Base-by-base conservation (phyloP, 208 protist species). In the Trypanosoma cruzi region DNA sequence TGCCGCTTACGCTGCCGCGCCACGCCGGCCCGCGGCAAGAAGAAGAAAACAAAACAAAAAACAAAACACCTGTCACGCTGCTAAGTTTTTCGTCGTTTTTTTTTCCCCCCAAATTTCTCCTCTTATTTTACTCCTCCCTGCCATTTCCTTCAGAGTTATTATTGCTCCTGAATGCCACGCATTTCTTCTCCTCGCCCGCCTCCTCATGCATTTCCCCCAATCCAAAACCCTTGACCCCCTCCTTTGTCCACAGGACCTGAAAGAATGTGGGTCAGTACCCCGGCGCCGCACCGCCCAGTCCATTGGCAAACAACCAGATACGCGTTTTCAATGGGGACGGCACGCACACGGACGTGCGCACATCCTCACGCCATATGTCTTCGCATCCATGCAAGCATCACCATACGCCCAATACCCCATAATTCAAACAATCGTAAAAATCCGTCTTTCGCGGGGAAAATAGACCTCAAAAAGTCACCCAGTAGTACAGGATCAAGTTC, bases 391-490 rank as follows among this genome's bases (percentile, higher is more conserved):
- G 34, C 28, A 69, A 53, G 61, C 53, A 71, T 71, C 56, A 24
- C 48, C 73, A 73, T 70, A 55, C 86, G 82, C 40, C 69, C 73
- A 56, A 91, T 91, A 70, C 84, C 80, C 84, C 84, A 92, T 92
- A 95, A 95, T 90, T 95, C 89, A 55, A 95, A 67, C 77, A 92
- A 83, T 40, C 72, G 73, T 56, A 85, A 73, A 86, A 86, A 88
- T 8, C 82, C 79, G 22, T 89, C 64, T 50, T 86, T 74, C 16
- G 80, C 37, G 18, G 74, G 77, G 13, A 77, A 76, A 20, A 92
- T 73, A 49, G 62, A 82, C 52, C 88, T 82, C 20, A 91, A 44
- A 37, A 89, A 79, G 7, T 75, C 59, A 61, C 71, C 68, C 28
- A 91, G 68, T 16, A 83, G 49, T 8, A 80, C 63, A 22, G 77